These are phyloP conservation scores for Pseudoscleropodium purum DNA, from an alignment of 225 moss, liverwort and hornwort genomes.

Conservation along the genomic window DNA sequence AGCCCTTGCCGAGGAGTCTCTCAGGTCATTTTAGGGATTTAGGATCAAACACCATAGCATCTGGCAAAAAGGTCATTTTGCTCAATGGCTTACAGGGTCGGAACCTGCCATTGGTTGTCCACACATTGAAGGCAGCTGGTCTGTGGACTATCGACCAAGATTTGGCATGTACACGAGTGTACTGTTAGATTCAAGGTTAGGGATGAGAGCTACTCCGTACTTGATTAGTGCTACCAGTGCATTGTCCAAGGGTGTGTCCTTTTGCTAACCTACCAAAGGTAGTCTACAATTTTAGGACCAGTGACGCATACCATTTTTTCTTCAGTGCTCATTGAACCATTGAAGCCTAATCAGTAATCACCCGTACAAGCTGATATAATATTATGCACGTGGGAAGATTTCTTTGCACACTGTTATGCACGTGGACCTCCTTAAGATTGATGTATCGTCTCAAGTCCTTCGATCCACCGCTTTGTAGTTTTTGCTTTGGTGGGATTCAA, in stretches of 20 bases:
- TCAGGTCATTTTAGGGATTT: constrained; percentile 36
- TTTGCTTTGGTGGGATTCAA: neutral
- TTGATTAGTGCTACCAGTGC: neutral
- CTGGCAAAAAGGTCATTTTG: constrained; percentile 36
- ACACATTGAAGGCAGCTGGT: constrained; percentile 22
- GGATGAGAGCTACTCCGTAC: neutral
- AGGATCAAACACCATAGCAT: neutral
- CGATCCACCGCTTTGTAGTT: neutral
- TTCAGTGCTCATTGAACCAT: constrained; percentile 30
- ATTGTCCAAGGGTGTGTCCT: neutral
- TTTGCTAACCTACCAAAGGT: neutral
- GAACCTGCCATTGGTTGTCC: constrained; percentile 21
- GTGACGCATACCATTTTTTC: constrained; percentile 10
- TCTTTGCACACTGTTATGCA: neutral
- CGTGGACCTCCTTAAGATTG: neutral
- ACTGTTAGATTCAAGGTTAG: constrained; percentile 18
- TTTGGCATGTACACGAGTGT: constrained; percentile 47
- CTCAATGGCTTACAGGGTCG: constrained; percentile 29
- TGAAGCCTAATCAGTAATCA: neutral
- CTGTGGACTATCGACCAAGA: constrained; percentile 51
- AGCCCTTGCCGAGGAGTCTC: constrained; percentile 20
- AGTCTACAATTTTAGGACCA: constrained; percentile 6
- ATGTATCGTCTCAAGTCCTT: neutral
- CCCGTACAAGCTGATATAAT: neutral
- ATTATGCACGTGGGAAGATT: neutral